Conservation (phyloP, 2,329 filamentous ascomycete species). For the Fusarium kyushuense region DNA sequence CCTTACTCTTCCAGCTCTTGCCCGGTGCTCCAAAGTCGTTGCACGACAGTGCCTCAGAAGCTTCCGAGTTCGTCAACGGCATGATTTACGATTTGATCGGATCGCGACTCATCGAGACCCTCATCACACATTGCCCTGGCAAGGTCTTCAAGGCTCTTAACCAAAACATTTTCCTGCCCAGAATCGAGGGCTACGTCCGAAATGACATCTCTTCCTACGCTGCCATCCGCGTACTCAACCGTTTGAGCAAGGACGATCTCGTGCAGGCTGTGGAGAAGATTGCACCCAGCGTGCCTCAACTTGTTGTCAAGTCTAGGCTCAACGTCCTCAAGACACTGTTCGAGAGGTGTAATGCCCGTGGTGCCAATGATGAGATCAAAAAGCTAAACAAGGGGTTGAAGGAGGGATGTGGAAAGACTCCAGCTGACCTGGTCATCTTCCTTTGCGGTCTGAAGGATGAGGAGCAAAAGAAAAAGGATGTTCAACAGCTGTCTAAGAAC, state of each 20-base stretch:
- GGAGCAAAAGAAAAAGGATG: conserved; percentile 53
- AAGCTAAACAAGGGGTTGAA: conserved; percentile 62
- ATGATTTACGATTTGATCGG: conserved; percentile 92
- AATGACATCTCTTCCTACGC: conserved; percentile 94
- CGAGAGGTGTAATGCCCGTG: conserved; percentile 81
- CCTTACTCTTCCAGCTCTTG: conserved; percentile 81
- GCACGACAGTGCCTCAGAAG: conserved; percentile 77
- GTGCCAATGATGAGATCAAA: conserved; percentile 65
- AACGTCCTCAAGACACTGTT: conserved; percentile 85
- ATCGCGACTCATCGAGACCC: conserved; percentile 88
- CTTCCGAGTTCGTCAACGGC: conserved; percentile 82
- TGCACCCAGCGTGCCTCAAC: conserved; percentile 75
- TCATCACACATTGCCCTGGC: conserved; percentile 83
- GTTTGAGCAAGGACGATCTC: conserved; percentile 88
- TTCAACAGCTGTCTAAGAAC: conserved; percentile 63
- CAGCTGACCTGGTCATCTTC: conserved; percentile 61
- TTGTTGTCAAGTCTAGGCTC: conserved; percentile 81
- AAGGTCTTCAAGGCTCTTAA: conserved; percentile 93
- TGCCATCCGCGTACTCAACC: conserved; percentile 82
- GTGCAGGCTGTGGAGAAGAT: conserved; percentile 78
- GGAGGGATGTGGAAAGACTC: conserved; percentile 61
- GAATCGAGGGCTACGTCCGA: conserved; percentile 82
- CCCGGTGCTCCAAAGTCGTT: conserved; percentile 80
- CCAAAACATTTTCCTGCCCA: conserved; percentile 80
- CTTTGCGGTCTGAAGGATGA: conserved; percentile 61